Evolutionary conservation across 495 filamentous ascomycete genomes (phyloP).

Genomic region (Chaetomium cochliodes): DNA sequence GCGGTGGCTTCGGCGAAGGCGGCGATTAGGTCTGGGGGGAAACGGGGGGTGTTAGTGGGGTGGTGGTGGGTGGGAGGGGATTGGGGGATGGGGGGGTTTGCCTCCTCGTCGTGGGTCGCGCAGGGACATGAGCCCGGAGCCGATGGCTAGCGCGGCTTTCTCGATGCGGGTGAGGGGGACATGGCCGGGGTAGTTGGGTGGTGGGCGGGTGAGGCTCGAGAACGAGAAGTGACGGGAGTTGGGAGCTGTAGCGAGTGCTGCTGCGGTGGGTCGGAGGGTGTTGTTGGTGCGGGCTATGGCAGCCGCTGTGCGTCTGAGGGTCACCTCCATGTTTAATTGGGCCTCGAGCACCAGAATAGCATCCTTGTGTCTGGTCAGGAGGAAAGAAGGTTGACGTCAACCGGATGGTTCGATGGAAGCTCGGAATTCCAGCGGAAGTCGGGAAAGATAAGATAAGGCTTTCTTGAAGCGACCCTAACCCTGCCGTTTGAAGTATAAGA

Average conservation of each 20-base stretch:
- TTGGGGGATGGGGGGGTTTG: constrained; percentile 31
- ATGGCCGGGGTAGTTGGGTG: constrained; percentile 86
- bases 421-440: constrained; percentile 2
- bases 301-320: constrained; percentile 28
- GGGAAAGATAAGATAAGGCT: constrained; percentile 13
- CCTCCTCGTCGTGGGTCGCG: constrained; percentile 76
- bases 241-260: not conserved
- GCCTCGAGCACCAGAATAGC: constrained; percentile 6
- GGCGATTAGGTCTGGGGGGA: constrained; percentile 77
- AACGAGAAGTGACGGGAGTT: constrained; percentile 62
- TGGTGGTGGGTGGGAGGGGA: not conserved
- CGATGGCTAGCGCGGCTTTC: constrained; percentile 71
- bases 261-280: constrained; percentile 6
- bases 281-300: constrained; percentile 21
- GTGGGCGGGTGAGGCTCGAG: constrained; percentile 77
- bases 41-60: constrained; percentile 17
- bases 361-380: constrained; percentile 19
- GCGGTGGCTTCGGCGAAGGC: constrained; percentile 90
- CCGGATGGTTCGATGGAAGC: constrained; percentile 23
- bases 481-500: not conserved
- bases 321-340: constrained; percentile 33
- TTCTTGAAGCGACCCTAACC: constrained; percentile 1
- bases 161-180: constrained; percentile 80
- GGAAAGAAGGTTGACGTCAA: constrained; percentile 3
- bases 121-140: constrained; percentile 77